phyloP scores from a whole-genome alignment of 2,329 filamentous ascomycete genomes.

The Dactylellina sp. region DNA sequence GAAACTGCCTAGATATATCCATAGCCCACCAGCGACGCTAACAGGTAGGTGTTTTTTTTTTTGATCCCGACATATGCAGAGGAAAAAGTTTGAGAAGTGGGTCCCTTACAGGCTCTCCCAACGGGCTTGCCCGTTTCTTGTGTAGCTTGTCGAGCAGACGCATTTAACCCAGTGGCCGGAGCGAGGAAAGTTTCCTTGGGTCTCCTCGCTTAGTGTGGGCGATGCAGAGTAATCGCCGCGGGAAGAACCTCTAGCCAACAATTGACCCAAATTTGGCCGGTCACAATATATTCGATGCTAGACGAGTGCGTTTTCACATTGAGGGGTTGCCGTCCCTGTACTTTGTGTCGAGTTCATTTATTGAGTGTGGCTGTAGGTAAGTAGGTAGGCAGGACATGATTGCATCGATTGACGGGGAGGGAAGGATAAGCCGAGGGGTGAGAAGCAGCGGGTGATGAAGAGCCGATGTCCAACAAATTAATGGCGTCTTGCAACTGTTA shows the following conservation, averaged over 20 bases:
- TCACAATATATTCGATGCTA: slow-evolving; percentile 20
- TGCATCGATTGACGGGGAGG: not conserved
- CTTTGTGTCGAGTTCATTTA: slow-evolving; percentile 9
- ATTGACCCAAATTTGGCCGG: slow-evolving; percentile 25
- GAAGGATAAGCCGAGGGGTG: slow-evolving; percentile 14
- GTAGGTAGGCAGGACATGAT: slow-evolving; percentile 2
- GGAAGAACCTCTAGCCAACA: slow-evolving; percentile 24
- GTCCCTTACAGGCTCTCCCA: slow-evolving; percentile 1
- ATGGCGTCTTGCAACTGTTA: no score
- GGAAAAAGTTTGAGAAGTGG: slow-evolving; percentile 11
- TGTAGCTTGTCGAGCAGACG: slow-evolving; percentile 1
- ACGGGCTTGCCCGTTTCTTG: slow-evolving; percentile 16
- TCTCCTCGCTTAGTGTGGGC: not conserved
- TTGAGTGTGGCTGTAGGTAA: slow-evolving; percentile 8
- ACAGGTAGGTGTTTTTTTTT: not conserved
- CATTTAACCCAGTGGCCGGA: not conserved
- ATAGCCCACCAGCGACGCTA: no score
- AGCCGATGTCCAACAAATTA: slow-evolving; percentile 3
- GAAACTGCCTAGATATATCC: not conserved
- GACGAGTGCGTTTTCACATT: not conserved
- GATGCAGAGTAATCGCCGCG: slow-evolving; percentile 27
- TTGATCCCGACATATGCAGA: slow-evolving; percentile 18
- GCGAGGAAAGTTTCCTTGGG: slow-evolving; percentile 1
- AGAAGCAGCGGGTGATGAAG: not conserved
- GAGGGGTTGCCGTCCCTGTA: not conserved